Conservation (phyloP, 2,329 filamentous ascomycete species). For the Fusarium miscanthi region DNA sequence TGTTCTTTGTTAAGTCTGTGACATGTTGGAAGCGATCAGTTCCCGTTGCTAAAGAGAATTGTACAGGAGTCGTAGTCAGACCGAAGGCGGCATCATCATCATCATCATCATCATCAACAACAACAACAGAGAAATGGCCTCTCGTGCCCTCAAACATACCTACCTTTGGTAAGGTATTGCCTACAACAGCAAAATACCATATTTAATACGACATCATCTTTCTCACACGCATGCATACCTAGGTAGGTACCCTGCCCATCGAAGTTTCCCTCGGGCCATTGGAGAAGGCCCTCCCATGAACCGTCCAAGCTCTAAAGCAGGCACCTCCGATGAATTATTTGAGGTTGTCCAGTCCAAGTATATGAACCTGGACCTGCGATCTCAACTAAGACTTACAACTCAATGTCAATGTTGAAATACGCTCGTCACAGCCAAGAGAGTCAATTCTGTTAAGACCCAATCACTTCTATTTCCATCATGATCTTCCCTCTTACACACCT, state of each 20-base stretch:
- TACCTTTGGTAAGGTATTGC: not conserved
- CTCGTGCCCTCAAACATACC: not conserved
- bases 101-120: too few relatives aligned
- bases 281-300: not conserved
- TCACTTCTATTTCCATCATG: constrained; percentile 14
- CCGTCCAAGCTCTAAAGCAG: not conserved
- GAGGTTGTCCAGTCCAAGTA: not conserved
- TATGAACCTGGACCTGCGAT: not conserved
- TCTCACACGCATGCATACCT: not conserved
- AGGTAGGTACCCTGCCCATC: not conserved
- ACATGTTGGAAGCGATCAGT: not conserved
- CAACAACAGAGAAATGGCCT: not conserved
- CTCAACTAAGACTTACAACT: not conserved
- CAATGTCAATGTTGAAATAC: not conserved
- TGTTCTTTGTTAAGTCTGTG: not conserved
- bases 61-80: not conserved
- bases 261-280: not conserved
- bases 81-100: not conserved
- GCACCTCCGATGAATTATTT: not conserved
- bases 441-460: not conserved
- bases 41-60: not conserved
- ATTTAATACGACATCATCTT: not conserved
- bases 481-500: constrained; percentile 9
- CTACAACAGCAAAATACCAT: not conserved
- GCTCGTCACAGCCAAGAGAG: not conserved